A percentile compares a stretch with the other conserved stretches of the same genome.
phyloP scores from a whole-genome alignment of 2,329 filamentous ascomycete genomes.

The Bipolaris oryzae region DNA sequence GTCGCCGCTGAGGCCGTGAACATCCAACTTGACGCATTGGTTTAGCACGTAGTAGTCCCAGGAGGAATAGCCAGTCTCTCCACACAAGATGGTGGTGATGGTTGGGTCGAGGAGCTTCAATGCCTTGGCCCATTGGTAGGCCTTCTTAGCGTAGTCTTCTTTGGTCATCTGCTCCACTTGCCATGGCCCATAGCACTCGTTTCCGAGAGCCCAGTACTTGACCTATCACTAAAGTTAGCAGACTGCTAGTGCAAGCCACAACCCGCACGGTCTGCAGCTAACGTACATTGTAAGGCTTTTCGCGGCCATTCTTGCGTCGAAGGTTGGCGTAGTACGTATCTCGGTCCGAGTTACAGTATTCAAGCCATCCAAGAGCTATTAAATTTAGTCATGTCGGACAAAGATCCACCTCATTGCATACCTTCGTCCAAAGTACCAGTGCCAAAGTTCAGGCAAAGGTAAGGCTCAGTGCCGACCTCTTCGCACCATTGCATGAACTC shows the following conservation, averaged over 20 bases:
- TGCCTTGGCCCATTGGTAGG: constrained; percentile 74
- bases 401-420: constrained; percentile 22
- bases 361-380: constrained; percentile 74
- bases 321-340: constrained; percentile 84
- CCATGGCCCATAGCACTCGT: constrained; percentile 58
- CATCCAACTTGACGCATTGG: constrained; percentile 64
- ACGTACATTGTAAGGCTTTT: constrained; percentile 72
- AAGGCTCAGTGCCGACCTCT: constrained; percentile 75
- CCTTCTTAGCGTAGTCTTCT: constrained; percentile 71
- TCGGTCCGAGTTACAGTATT: constrained; percentile 81
- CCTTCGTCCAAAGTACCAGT: constrained; percentile 66
- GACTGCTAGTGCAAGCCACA: background rate
- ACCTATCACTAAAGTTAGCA: constrained; percentile 46
- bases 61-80: constrained; percentile 68
- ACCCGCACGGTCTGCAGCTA: no score
- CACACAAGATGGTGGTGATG: constrained; percentile 74
- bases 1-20: constrained; percentile 57
- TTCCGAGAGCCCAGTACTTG: constrained; percentile 86
- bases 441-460: constrained; percentile 80
- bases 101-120: constrained; percentile 73
- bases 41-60: constrained; percentile 79
- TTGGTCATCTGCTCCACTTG: constrained; percentile 69
- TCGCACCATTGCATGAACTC: constrained; percentile 86
- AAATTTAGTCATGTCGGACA: constrained; percentile 19
- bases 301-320: constrained; percentile 73